Evolutionary conservation across 768 basidiomycete genomes (phyloP).

Genomic region (Russula sp.): DNA sequence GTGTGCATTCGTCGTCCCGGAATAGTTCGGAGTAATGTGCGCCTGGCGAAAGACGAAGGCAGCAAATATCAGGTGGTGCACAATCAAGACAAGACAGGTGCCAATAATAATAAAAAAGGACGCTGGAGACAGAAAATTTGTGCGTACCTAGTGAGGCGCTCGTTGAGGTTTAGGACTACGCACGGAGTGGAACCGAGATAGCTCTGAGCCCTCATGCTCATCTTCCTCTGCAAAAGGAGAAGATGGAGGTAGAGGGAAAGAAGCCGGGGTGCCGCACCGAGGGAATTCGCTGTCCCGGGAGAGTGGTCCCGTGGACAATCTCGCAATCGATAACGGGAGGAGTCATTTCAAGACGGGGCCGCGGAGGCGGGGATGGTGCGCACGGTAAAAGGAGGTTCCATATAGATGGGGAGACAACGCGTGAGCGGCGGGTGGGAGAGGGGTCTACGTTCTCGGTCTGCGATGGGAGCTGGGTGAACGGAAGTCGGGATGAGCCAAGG

Average conservation of each 20-base stretch:
- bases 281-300: constrained; percentile 2
- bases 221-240: constrained; percentile 21
- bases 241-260: constrained; percentile 22
- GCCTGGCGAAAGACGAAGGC: not conserved
- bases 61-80: constrained; percentile 2
- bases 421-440: constrained; percentile 1
- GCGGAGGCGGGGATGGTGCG: constrained; percentile 16
- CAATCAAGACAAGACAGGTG: not conserved
- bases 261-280: constrained; percentile 3
- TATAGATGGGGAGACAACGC: constrained; percentile 14
- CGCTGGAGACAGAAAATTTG: not conserved
- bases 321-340: constrained; percentile 11
- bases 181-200: not conserved
- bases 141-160: constrained; percentile 6
- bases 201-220: not conserved
- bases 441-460: not conserved
- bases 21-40: not conserved
- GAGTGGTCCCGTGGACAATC: not conserved
- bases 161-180: constrained; percentile 6
- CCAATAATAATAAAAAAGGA: not conserved
- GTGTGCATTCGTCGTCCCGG: not conserved
- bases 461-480: not conserved
- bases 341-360: not conserved
- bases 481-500: constrained; percentile 2
- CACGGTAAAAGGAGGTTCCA: constrained; percentile 14